Evolutionary conservation across 768 basidiomycete genomes (phyloP), one percentile per base, ranked within the genome.

Genomic region (Neoboletus subvelutipes): DNA sequence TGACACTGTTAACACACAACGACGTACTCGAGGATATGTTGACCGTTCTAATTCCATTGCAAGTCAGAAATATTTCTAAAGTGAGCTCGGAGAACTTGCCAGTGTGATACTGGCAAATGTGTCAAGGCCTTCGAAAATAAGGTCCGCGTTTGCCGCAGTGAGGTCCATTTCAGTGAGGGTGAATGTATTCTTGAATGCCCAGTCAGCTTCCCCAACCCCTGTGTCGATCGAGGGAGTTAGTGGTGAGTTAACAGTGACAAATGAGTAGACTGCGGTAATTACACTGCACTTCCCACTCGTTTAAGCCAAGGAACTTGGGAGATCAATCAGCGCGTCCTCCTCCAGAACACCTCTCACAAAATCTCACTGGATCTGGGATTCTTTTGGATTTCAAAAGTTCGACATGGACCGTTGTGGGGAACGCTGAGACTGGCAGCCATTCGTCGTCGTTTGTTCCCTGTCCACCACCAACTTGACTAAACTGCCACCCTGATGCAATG

Each of bases 251-350:
- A 17, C 34, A 17, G 18, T 1, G 24, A n/a, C 48, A 15, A 22
- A 20, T 20, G 10, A 24, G 26, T 17, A 29, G 33, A 43, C 5
- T 20, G 54, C 42, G 13, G 41, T 4, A 69, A 83, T 64, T 60
- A 92, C 93, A 95, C 75, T 96, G 94, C 15, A 93, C 87, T 64
- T 94, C 88, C 86, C 88, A 92, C 70, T 96, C 94, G 58, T 88
- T 80, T 57, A 93, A 74, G 12, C 87, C 90, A 43, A 90, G 62
- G 60, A 88, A 88, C 89, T 92, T 61, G 36, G 26, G 17, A 60
- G 17, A 50, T 48, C 41, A 28, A 50, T 65, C 42, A 67, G 58
- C 15, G 15, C n/a, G 26, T 48, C 50, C 17, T 33, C 47, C 24
- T 36, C 17, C 18, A 55, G 53, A 22, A 47, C 18, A 34, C 2